Conservation (phyloP, 306 rosid species). For the Rosa multiflora region DNA sequence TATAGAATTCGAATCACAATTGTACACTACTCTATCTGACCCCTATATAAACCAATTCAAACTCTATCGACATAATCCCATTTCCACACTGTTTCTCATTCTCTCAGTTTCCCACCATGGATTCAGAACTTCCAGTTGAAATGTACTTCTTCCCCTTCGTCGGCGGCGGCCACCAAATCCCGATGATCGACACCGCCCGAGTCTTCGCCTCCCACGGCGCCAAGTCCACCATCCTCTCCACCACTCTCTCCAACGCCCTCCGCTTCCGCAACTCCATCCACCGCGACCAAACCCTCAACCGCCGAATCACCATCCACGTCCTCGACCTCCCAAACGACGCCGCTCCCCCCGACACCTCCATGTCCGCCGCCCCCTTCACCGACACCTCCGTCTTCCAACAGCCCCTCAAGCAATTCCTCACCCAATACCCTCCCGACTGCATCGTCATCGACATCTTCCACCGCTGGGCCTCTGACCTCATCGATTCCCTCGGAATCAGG, state of each 20-base stretch:
- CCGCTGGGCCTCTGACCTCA: conserved; percentile 28
- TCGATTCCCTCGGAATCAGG: conserved; percentile 2
- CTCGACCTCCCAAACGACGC: conserved; percentile 7
- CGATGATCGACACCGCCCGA: conserved; percentile 42
- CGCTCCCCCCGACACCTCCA: conserved; percentile 4
- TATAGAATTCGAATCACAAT: too few species aligned
- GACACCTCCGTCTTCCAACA: conserved; percentile 9
- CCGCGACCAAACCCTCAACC: conserved; percentile 22
- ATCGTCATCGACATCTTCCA: conserved; percentile 26
- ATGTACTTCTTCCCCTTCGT: conserved; percentile 47
- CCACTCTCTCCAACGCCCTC: conserved; percentile 32
- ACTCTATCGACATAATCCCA: background rate
- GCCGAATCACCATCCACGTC: conserved; percentile 10
- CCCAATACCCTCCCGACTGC: conserved; percentile 15
- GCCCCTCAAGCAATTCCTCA: conserved; percentile 4
- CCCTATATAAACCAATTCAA: too few species aligned
- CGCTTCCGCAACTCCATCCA: conserved; percentile 29
- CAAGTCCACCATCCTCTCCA: conserved; percentile 45
- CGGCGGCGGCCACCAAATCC: conserved; percentile 43
- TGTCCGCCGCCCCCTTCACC: conserved; percentile 13
- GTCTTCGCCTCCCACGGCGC: conserved; percentile 34
- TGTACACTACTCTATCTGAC: too few species aligned
- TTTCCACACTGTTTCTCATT: background rate
- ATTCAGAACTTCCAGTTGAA: background rate
- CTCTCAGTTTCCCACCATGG: conserved; percentile 16